Evolutionary conservation across 768 basidiomycete genomes (phyloP).

Genomic region (Russula virescens): DNA sequence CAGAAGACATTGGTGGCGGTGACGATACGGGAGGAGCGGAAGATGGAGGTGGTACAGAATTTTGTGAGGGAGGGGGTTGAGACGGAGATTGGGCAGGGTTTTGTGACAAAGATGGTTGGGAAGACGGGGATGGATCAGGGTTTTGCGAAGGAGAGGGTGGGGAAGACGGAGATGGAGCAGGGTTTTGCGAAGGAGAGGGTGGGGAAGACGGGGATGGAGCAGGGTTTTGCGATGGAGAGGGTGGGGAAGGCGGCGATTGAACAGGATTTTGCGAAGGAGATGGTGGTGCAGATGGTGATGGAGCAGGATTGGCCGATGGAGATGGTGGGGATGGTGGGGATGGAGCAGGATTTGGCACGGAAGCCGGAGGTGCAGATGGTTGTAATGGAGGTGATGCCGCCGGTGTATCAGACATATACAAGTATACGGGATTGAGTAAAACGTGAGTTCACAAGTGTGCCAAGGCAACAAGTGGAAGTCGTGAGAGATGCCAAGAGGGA

Average conservation of each 20-base stretch:
- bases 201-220: not conserved
- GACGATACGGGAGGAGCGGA: too few relatives aligned
- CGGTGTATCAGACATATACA: conserved; percentile 23
- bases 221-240: too few relatives aligned
- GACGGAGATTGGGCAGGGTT: too few relatives aligned
- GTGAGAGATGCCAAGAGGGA: too few relatives aligned
- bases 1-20: too few relatives aligned
- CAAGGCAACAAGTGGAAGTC: not conserved
- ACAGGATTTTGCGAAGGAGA: too few relatives aligned
- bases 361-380: not conserved
- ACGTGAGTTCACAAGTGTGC: not conserved
- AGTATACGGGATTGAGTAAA: not conserved
- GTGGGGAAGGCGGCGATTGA: not conserved
- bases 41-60: too few relatives aligned
- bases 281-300: not conserved
- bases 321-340: too few relatives aligned
- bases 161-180: not conserved
- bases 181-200: not conserved
- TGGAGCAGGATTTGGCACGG: not conserved
- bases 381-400: conserved; percentile 2
- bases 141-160: not conserved
- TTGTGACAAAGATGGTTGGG: too few relatives aligned
- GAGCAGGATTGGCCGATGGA: not conserved
- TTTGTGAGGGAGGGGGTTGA: too few relatives aligned
- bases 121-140: not conserved